Evolutionary conservation across 495 filamentous ascomycete genomes (phyloP), one percentile per base, ranked within the genome.

Genomic region (Xylaria venustula): DNA sequence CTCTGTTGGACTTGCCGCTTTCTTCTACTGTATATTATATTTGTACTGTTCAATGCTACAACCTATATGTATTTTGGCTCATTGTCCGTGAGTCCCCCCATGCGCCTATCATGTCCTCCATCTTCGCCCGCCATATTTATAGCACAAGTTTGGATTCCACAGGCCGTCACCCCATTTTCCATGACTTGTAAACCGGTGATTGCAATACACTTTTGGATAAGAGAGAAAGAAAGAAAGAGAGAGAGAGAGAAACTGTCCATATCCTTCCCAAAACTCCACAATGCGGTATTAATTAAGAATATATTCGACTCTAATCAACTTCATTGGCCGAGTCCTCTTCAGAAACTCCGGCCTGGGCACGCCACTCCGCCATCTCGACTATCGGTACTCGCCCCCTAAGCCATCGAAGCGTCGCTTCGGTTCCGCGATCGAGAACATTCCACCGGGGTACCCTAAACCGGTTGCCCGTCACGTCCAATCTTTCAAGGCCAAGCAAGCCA

Each of bases 361-460:
- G 71, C 78, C 78, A 81, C 19, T 72, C 76, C 1, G 62, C 75
- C 76, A 79, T 79, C 62, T 90, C 90, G 23, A 85, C 84, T 12
- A 80, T 82, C 0, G 90, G 88, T 37, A 98, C 87, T 59, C 88
- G 84, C 49, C 89, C 88, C 60, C 89, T 85, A 57, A 96, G 70
- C 88, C 90, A 98, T 51, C 88, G 80, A 64, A 96, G 77, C n/a
- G 91, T 83, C 17, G 89, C 87, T 68, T 95, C 91, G 0, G 92
- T 96, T 7, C 93, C 93, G 60, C 92, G 90, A 55, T 92, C 90
- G 57, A 98, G 75, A 14, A 96, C 82, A 54, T 89, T 90, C 81
- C 87, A 92, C 41, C 89, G 81, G n/a, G 93, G 93, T 44, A 97
- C 93, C 19, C 89, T 76, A 71, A 97, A 96, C 26, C 80, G 80